Evolutionary conservation across 2,329 filamentous ascomycete genomes (phyloP), one percentile per base, ranked within the genome.

Genomic region (Hypocrella siamensis): DNA sequence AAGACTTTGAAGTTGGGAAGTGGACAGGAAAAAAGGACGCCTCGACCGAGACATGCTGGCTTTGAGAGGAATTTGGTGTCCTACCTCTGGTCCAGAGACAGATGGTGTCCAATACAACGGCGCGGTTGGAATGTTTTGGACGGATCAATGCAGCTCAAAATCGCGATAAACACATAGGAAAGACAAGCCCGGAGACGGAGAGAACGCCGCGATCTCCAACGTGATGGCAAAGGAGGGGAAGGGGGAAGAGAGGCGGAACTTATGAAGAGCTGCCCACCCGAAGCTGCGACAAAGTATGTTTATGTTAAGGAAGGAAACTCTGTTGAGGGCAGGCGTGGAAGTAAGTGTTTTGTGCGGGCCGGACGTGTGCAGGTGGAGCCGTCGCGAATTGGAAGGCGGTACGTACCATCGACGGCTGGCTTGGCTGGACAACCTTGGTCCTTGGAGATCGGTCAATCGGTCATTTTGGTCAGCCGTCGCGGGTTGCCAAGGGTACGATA

Each of bases 321-420:
- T 45, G 28, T 46, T 52, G 48, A 53, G 46, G 49, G 44, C 42
- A 30, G 44, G 46, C 46, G 47, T 37, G 47, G 15, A 46, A 45
- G 46, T 54, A 46, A 45, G 46, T 54, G 51, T 54, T 53, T 54
- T 54, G 48, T 51, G 45, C 42, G 50, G 48, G n/a, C n/a, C 42
- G 46, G 44, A 46, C 44, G 38, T 41, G 45, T 26, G 25, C 25
- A 26, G 25, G 37, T 40, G 40, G 36, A 34, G 29, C 34, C 26
- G 36, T 38, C 40, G 40, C 40, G 40, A 31, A 30, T 34, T 14
- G 6, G 24, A 32, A 28, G 38, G 38, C n/a, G n/a, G n/a, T 40
- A 42, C 36, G 40, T 42, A 41, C 39, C 35, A n/a, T n/a, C n/a
- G n/a, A n/a, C n/a, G n/a, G n/a, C n/a, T n/a, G n/a, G n/a, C n/a